These are phyloP conservation scores for Cyberlindnera nakhonratchasimensis DNA, from an alignment of 805 yeast species.

Conservation along the genomic window DNA sequence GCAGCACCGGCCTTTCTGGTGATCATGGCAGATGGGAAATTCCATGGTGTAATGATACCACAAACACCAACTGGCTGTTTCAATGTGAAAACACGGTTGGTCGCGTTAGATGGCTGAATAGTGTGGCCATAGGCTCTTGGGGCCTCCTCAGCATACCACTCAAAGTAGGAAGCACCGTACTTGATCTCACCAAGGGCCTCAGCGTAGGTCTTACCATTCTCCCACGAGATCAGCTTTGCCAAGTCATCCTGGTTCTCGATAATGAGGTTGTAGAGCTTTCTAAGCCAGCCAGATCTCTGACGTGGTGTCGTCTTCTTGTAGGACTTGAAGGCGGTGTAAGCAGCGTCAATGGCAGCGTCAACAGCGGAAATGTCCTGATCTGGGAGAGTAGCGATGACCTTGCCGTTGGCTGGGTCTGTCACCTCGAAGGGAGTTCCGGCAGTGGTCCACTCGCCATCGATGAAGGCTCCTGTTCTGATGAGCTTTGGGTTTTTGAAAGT, in stretches of 20 bases:
- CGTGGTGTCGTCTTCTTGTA: constrained; percentile 47
- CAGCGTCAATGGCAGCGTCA: constrained; percentile 50
- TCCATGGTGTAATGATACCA: constrained; percentile 64
- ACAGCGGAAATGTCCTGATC: constrained; percentile 59
- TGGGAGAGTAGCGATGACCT: constrained; percentile 54
- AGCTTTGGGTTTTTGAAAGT: constrained; percentile 41
- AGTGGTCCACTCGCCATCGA: constrained; percentile 73
- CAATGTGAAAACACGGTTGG: constrained; percentile 49
- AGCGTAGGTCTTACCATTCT: constrained; percentile 54
- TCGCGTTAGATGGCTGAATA: constrained; percentile 49
- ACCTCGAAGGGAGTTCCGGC: constrained; percentile 54
- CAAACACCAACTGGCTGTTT: constrained; percentile 58
- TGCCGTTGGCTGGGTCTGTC: constrained; percentile 71
- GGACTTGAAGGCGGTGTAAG: constrained; percentile 42
- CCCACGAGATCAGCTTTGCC: constrained; percentile 54
- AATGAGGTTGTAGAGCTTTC: constrained; percentile 49
- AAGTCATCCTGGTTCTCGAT: constrained; percentile 54
- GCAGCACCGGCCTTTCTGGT: constrained; percentile 65
- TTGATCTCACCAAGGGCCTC: constrained; percentile 55
- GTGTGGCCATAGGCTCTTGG: constrained; percentile 53
- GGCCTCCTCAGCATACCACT: constrained; percentile 80
- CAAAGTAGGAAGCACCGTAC: constrained; percentile 71
- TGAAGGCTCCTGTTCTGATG: constrained; percentile 54
- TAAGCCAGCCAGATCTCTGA: constrained; percentile 48
- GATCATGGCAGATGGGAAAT: constrained; percentile 67